Evolutionary conservation across 768 basidiomycete species (phyloP), one percentile per base, ranked within the genome.

Genomic region (Kwoniella botswanensis): DNA sequence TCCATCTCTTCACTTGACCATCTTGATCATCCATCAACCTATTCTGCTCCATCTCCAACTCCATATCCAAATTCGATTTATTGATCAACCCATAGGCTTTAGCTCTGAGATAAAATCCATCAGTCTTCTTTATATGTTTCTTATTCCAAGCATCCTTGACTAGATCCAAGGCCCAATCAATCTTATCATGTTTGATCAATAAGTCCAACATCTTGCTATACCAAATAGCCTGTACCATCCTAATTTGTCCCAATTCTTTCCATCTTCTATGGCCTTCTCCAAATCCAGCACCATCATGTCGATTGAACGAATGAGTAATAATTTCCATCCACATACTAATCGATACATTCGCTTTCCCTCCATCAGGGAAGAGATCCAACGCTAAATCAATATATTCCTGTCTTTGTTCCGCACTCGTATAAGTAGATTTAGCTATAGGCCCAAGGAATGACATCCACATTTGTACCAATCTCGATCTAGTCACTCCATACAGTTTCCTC

Each of bases 81-180:
- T 21, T 29, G 2, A 42, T 54, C 54, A 72, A 35, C 2, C 61
- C 65, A 18, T 59, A 54, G 26, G 60, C 41, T 46, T 63, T 52
- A 22, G 70, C 65, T 7, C 65, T 44, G 42, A 63, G 50, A 53
- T 60, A 72, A 56, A 72, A 72, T 35, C 55, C 63, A 54, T 65
- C 67, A 5, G 61, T 46, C 21, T 15, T 22, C 6, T 15, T 21
- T 6, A 56, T 26, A 11, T 35, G 5, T 10, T 26, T 50, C 41
- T 24, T 56, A 11, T 64, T 50, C 63, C 62, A 68, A 2, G 71
- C 71, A 21, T 44, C 18, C 21, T 43, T 46, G 7, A 72, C 63
- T n/a, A 72, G 7, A 59, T 72, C 71, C 52, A 63, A n/a, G 0
- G 67, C 62, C 42, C 68, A 68, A n/a, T 63, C 71, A 18, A 17